A percentile compares a stretch with the other conserved stretches of the same genome.
phyloP scores from a whole-genome alignment of 2,329 filamentous ascomycete species.

The Cladorrhinum sp. region DNA sequence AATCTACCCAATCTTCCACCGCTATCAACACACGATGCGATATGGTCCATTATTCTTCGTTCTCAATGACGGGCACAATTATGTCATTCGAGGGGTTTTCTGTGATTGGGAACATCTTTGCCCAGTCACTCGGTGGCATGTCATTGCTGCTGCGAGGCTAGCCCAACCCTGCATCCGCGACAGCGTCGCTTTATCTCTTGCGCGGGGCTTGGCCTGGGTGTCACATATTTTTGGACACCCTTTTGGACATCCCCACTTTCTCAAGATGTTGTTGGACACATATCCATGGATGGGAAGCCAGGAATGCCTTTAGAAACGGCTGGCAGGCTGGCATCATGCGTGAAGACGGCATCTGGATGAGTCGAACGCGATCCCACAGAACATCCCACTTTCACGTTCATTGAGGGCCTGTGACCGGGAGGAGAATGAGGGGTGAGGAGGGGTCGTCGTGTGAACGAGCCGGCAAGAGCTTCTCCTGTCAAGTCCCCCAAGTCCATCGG shows the following conservation, averaged over 20 bases:
- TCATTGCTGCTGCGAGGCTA: conserved; percentile 11
- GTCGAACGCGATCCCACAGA: neutral
- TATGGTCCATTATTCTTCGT: neutral
- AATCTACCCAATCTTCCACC: neutral
- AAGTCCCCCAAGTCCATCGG: neutral
- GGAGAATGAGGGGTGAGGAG: neutral
- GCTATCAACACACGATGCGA: neutral
- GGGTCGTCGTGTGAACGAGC: neutral
- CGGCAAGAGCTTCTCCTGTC: neutral
- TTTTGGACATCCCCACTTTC: neutral
- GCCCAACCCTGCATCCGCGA: conserved; percentile 15
- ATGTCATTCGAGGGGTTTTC: conserved; percentile 19
- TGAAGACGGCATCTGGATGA: neutral
- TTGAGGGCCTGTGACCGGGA: neutral
- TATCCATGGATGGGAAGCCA: neutral
- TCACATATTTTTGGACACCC: neutral
- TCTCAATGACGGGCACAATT: conserved; percentile 12
- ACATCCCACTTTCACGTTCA: neutral
- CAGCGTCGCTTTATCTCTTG: conserved; percentile 3
- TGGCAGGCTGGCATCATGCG: neutral
- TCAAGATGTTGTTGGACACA: neutral
- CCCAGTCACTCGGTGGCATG: conserved; percentile 5
- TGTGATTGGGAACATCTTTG: conserved; percentile 15
- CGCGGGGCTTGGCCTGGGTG: conserved; percentile 1
- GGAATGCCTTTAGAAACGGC: neutral